Evolutionary conservation across 75 land plant genomes (phyloP), one percentile per base, ranked within the genome.

Genomic region (Larix kaempferi): DNA sequence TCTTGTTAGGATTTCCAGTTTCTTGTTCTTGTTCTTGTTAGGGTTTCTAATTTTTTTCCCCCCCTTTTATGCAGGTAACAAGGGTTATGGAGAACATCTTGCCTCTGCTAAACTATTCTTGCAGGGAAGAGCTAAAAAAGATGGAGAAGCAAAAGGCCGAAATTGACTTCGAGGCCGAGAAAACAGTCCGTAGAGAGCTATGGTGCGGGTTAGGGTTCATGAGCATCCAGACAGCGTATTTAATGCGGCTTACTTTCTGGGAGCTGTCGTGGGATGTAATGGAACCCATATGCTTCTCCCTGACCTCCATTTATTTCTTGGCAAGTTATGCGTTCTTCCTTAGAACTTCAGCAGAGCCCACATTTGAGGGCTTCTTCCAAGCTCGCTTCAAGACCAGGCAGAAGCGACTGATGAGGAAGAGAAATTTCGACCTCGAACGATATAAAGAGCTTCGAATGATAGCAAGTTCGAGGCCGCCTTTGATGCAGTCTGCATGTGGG

Each of bases 221-320:
- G 11, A 71, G 79, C 59, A 41, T 80, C 55, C 91, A 90, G 72
- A 87, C 89, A 19, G 54, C 75, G 66, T 79, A 83, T 37, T 88
- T 89, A 80, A 83, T 93, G 84, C 81, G 95, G 83, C 91, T 95
- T 16, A 95, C 98, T 12, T 93, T 89, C 61, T 95, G 93, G 95
- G 95, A 95, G 64, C 80, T 94, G 12, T 87, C 87, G 17, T 94
- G 98, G 95, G 95, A 94, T 74, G 91, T 94, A 19, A 94, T 94
- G 95, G 98, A 94, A 83, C 98, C 98, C 67, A 82, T 94, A 22
- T 91, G 90, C 77, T 94, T 91, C 87, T 95, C 83, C 71, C 80
- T 85, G 25, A 86, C 95, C 44, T 86, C 88, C 1, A 56, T 81
- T 56, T 87, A 88, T 74, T 81, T 91, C 73, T 83, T 86, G 4